These are phyloP conservation scores for Bipolaris oryzae DNA, from an alignment of 2,329 filamentous ascomycete genomes.

Conservation along the genomic window DNA sequence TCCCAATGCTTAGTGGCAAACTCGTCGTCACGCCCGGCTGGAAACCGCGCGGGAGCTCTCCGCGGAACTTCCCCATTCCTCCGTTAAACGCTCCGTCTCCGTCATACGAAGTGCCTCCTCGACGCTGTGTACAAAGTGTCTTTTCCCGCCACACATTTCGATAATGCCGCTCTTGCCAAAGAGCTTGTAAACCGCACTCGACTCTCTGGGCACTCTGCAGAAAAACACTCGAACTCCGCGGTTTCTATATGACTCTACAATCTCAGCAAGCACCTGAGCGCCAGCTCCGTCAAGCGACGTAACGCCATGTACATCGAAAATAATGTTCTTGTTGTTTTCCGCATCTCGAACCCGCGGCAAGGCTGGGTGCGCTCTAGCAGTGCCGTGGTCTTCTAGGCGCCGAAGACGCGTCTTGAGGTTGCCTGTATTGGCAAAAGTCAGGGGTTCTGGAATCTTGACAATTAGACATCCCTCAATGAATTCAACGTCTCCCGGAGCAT, in stretches of 20 bases:
- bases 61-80: conserved; percentile 41
- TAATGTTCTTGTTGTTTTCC: conserved; percentile 88
- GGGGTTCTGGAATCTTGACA: conserved; percentile 94
- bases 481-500: conserved; percentile 75
- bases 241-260: conserved; percentile 79
- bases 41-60: conserved; percentile 28
- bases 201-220: conserved; percentile 59
- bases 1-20: not conserved
- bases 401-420: conserved; percentile 83
- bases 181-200: conserved; percentile 68
- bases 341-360: conserved; percentile 76
- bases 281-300: conserved; percentile 92
- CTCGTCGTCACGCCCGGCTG: conserved; percentile 9
- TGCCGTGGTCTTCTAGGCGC: conserved; percentile 89
- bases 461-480: conserved; percentile 92
- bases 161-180: conserved; percentile 85
- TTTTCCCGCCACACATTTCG: conserved; percentile 75
- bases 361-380: conserved; percentile 80
- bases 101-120: conserved; percentile 82
- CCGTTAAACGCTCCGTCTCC: conserved; percentile 67
- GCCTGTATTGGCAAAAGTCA: conserved; percentile 97
- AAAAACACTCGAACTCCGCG: conserved; percentile 80
- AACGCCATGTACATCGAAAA: conserved; percentile 98
- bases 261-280: conserved; percentile 88
- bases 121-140: conserved; percentile 81